Percentiles rank a stretch among this genome's conserved stretches.
Evolutionary conservation across 2,329 filamentous ascomycete species (phyloP).

Genomic region (Neonectria hederae): DNA sequence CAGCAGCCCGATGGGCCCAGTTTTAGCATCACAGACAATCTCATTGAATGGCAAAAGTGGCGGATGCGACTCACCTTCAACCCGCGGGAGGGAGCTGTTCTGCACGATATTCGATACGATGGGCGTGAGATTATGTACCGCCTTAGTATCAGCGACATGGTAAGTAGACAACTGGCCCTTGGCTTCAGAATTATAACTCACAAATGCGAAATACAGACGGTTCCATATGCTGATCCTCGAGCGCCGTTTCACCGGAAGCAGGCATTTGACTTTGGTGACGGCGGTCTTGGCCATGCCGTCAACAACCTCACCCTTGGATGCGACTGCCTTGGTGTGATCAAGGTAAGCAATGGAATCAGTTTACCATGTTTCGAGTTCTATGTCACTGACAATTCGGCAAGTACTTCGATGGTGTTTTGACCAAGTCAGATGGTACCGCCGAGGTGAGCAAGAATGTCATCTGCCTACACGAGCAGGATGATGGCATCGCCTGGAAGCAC

Average conservation of each 20-base stretch:
- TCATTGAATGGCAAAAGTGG: slow-evolving; percentile 71
- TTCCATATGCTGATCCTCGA: slow-evolving; percentile 73
- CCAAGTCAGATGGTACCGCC: slow-evolving; percentile 40
- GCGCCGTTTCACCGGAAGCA: slow-evolving; percentile 71
- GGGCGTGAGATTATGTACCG: slow-evolving; percentile 73
- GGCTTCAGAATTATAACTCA: rapidly evolving
- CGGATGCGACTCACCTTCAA: slow-evolving; percentile 75
- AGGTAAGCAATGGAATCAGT: slow-evolving; percentile 28
- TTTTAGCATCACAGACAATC: slow-evolving; percentile 54
- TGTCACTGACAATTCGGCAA: slow-evolving; percentile 2
- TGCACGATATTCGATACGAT: slow-evolving; percentile 75
- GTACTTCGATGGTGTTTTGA: slow-evolving; percentile 51
- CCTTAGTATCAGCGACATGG: slow-evolving; percentile 74
- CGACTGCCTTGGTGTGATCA: slow-evolving; percentile 73
- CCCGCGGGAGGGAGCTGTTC: slow-evolving; percentile 72
- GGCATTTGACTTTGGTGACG: slow-evolving; percentile 76
- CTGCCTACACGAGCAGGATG: slow-evolving; percentile 48
- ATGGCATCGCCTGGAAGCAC: slow-evolving; percentile 70
- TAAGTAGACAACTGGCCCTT: slow-evolving; percentile 32
- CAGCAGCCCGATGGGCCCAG: slow-evolving; percentile 50
- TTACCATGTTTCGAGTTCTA: rapidly evolving
- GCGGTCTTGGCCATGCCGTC: slow-evolving; percentile 69
- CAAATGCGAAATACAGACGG: slow-evolving; percentile 43
- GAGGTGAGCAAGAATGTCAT: slow-evolving; percentile 57
- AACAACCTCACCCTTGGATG: slow-evolving; percentile 75